Base-by-base conservation (phyloP, 495 filamentous ascomycete genomes). In the Xylaria intraflava region DNA sequence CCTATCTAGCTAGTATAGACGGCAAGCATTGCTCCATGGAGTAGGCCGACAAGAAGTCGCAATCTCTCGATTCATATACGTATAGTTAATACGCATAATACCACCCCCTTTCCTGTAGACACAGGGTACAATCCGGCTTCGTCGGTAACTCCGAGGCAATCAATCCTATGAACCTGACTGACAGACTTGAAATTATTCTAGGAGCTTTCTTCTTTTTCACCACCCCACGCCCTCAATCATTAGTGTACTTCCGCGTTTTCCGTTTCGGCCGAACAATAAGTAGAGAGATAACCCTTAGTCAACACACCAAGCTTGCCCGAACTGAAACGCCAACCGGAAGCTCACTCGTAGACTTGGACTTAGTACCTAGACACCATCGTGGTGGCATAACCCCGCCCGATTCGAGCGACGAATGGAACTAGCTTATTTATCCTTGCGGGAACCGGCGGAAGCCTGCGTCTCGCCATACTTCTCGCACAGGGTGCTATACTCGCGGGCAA, bases 401-500 rank as follows among this genome's bases (percentile, higher is more conserved):
- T 26, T 45, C 27, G 29, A 20, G 19, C 45, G 30, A 48, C 22
- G 20, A 4, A 16, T 23, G 27, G 19, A 29, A 23, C 6, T 19
- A 29, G n/a, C 64, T 70, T 83, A 90, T 69, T 80, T 74, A 58
- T 82, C 78, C 77, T 92, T 91, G 77, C 84, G 87, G 35, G 81
- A 73, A 19, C 69, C 62, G 42, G 80, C 76, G 4, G 75, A 73
- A 46, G 67, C 55, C 58, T 78, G 71, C 36, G 75, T 72, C 53
- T 73, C 71, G 52, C 80, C 74, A 59, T 90, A 83, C 72, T 88
- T 80, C 64, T 98, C 88, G 50, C 88, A 83, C 49, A 98, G 75
- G 42, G 80, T 78, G 65, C 87, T 78, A 70, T 97, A 98, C 75
- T 95, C 90, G 52, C 79, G 72, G 57, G 74, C 78, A 26, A 95